phyloP scores from a whole-genome alignment of 2,329 filamentous ascomycete genomes.

The Ophiostoma sp. region DNA sequence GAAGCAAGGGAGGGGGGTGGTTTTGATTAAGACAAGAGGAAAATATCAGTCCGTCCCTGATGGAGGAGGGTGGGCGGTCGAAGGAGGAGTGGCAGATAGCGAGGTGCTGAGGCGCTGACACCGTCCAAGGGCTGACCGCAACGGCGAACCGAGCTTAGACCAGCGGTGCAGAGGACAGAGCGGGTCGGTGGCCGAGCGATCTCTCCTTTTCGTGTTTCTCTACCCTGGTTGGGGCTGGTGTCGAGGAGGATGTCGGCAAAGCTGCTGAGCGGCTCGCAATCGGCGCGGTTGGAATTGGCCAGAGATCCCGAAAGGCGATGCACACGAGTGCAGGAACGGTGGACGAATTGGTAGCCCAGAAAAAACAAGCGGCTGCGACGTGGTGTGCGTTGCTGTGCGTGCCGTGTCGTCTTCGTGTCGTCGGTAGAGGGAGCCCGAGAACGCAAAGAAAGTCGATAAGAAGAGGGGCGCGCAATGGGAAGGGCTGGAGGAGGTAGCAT shows the following conservation, averaged over 20 bases:
- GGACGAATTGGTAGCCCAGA: background rate
- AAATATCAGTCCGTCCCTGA: too few relatives aligned
- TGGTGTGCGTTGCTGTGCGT: background rate
- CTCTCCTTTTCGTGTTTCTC: constrained; percentile 4
- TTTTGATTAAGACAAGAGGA: background rate
- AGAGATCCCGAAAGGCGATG: background rate
- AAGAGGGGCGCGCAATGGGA: constrained; percentile 8
- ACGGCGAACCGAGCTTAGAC: too few relatives aligned
- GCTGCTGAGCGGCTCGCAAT: background rate
- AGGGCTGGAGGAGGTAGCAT: background rate
- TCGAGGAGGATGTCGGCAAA: background rate
- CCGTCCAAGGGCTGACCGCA: too few relatives aligned
- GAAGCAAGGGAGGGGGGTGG: background rate
- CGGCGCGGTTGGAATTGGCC: background rate
- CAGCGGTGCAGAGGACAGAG: background rate
- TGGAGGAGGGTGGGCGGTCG: too few relatives aligned
- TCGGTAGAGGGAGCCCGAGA: background rate
- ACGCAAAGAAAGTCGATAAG: background rate
- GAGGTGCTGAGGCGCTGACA: too few relatives aligned
- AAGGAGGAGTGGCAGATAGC: too few relatives aligned
- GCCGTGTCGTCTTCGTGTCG: constrained; percentile 11
- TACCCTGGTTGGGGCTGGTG: background rate
- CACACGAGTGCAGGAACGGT: background rate
- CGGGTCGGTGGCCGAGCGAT: background rate
- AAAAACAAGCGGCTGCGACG: background rate